These are phyloP conservation scores for Aspergillus neotritici DNA, from an alignment of 2,329 filamentous ascomycete species.

Conservation along the genomic window DNA sequence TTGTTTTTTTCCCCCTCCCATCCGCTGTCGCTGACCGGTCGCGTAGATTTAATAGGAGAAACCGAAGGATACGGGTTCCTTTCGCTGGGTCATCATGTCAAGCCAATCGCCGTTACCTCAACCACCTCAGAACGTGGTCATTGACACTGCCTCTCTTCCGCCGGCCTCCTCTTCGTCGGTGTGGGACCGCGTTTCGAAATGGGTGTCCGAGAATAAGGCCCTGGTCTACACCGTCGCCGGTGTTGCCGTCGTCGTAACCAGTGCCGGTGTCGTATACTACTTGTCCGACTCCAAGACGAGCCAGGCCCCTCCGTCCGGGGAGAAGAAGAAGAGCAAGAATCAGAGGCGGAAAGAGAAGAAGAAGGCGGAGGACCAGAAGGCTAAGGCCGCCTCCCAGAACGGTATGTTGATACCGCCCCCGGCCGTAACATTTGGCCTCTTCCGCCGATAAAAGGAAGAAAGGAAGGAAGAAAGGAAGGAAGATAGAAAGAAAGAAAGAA, in stretches of 20 bases:
- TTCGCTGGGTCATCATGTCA: conserved; percentile 35
- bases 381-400: conserved; percentile 42
- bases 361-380: conserved; percentile 49
- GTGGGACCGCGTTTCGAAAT: conserved; percentile 84
- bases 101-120: conserved; percentile 33
- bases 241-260: conserved; percentile 83
- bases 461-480: no score
- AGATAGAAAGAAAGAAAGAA: no score
- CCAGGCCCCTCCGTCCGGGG: conserved; percentile 31
- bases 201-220: conserved; percentile 93
- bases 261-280: conserved; percentile 91
- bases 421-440: conserved; percentile 33
- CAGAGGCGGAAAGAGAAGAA: conserved; percentile 71
- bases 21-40: background rate
- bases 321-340: conserved; percentile 79
- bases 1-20: no score
- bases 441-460: conserved; percentile 4
- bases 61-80: conserved; percentile 12
- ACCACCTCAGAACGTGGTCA: conserved; percentile 33
- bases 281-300: conserved; percentile 52
- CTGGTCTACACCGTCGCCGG: conserved; percentile 95
- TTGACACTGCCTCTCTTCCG: conserved; percentile 39
- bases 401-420: conserved; percentile 27
- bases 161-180: conserved; percentile 58
- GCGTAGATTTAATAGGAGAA: conserved; percentile 6